Percentiles rank a stretch among this genome's conserved stretches.
Evolutionary conservation across 2,329 filamentous ascomycete genomes (phyloP).

Genomic region (Cladosporium oxysporum): DNA sequence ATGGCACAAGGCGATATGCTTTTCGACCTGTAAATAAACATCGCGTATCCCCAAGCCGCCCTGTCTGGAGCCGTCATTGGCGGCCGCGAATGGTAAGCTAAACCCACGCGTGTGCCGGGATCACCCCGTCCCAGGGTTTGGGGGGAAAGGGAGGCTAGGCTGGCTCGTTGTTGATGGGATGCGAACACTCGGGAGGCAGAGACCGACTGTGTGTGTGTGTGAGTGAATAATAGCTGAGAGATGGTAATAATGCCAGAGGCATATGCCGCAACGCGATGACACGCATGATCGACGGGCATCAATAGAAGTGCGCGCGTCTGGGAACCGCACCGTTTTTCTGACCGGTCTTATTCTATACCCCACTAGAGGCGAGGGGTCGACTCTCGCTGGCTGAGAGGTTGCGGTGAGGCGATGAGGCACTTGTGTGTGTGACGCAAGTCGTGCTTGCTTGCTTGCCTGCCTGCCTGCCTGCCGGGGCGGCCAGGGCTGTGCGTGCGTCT

Average conservation of each 20-base stretch:
- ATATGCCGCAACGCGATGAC: not conserved
- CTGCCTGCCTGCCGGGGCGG: too few relatives aligned
- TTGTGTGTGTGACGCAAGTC: conserved; percentile 4
- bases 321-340: not conserved
- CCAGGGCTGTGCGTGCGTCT: not conserved
- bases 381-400: not conserved
- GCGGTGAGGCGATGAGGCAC: conserved; percentile 5
- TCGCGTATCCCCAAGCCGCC: conserved; percentile 1
- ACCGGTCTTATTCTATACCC: conserved; percentile 3
- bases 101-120: conserved; percentile 10
- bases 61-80: conserved; percentile 10
- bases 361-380: conserved; percentile 1
- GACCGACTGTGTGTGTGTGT: not conserved
- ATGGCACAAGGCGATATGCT: conserved; percentile 4
- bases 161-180: not conserved
- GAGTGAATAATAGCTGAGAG: not conserved
- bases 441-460: not conserved
- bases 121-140: conserved; percentile 3
- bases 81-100: conserved; percentile 7
- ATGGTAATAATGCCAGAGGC: not conserved
- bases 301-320: conserved; percentile 3
- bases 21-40: conserved; percentile 10
- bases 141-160: not conserved
- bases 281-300: not conserved
- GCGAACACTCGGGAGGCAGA: not conserved